A percentile compares a stretch with the other conserved stretches of the same genome.
phyloP scores from a whole-genome alignment of 495 filamentous ascomycete genomes.

The Penicillium cinerascens region DNA sequence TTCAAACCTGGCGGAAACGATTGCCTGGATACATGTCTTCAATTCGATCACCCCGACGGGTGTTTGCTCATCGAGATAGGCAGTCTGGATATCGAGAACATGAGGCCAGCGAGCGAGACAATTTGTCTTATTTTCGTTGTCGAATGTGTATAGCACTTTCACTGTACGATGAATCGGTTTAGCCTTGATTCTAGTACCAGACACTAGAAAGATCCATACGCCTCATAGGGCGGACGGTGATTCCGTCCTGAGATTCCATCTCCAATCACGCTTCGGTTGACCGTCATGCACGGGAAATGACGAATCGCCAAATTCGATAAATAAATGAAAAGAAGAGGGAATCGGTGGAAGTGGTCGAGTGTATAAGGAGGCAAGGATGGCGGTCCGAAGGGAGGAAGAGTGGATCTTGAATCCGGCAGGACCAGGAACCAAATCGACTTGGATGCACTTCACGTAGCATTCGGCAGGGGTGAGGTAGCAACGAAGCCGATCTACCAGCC shows the following conservation, averaged over 20 bases:
- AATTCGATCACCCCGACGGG: slow-evolving; percentile 87
- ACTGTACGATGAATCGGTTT: slow-evolving; percentile 36
- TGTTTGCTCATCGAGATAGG: slow-evolving; percentile 71
- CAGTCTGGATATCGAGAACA: slow-evolving; percentile 72
- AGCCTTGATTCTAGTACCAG: slow-evolving; percentile 7
- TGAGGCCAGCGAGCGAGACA: slow-evolving; percentile 89
- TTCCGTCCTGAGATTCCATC: slow-evolving; percentile 51
- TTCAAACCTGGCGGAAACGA: slow-evolving; percentile 64
- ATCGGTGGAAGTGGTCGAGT: neutral
- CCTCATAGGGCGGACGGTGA: slow-evolving; percentile 54
- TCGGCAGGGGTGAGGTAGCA: slow-evolving; percentile 11
- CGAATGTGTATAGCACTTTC: slow-evolving; percentile 97
- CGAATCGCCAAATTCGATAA: neutral
- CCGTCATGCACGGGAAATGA: slow-evolving; percentile 29
- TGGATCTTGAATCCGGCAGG: slow-evolving; percentile 2
- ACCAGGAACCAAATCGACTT: slow-evolving; percentile 9
- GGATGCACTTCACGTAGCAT: slow-evolving; percentile 11
- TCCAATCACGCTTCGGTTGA: slow-evolving; percentile 25
- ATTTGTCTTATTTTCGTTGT: slow-evolving; percentile 81
- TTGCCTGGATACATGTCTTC: slow-evolving; percentile 84
- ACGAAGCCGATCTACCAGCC: slow-evolving; percentile 10
- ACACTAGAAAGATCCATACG: slow-evolving; percentile 30
- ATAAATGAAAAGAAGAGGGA: neutral
- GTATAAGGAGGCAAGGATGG: slow-evolving; percentile 8
- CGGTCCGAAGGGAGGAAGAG: neutral